phyloP scores from a whole-genome alignment of 2,329 filamentous ascomycete species.

The Fusarium xylarioides region DNA sequence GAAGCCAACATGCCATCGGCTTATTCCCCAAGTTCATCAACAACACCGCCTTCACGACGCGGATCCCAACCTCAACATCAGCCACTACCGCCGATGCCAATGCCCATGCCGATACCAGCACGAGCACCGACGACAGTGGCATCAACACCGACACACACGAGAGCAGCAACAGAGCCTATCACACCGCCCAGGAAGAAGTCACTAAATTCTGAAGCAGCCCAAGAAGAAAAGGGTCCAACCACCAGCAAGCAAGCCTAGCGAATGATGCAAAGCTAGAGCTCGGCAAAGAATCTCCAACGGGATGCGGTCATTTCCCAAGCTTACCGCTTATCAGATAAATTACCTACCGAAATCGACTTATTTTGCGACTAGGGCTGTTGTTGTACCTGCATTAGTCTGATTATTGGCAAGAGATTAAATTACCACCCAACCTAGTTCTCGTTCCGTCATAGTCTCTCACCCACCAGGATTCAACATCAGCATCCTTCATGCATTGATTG shows the following conservation, averaged over 20 bases:
- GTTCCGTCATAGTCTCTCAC: constrained; percentile 4
- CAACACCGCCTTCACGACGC: constrained; percentile 16
- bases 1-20: constrained; percentile 57
- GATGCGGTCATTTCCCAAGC: constrained; percentile 26
- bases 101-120: neutral
- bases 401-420: constrained; percentile 26
- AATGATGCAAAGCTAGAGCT: constrained; percentile 10
- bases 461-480: neutral
- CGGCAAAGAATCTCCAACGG: neutral
- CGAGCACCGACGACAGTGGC: neutral
- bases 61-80: neutral
- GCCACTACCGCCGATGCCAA: neutral
- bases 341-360: constrained; percentile 24
- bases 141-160: neutral
- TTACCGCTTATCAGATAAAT: constrained; percentile 27
- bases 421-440: constrained; percentile 10
- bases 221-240: constrained; percentile 21
- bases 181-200: constrained; percentile 8
- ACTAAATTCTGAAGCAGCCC: neutral
- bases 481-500: neutral
- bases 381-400: constrained; percentile 34
- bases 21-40: constrained; percentile 46
- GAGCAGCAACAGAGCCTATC: neutral
- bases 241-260: constrained; percentile 1
- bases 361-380: constrained; percentile 15